Conservation (phyloP, 176 grass and related monocot genomes). For the Triticum timopheevii region DNA sequence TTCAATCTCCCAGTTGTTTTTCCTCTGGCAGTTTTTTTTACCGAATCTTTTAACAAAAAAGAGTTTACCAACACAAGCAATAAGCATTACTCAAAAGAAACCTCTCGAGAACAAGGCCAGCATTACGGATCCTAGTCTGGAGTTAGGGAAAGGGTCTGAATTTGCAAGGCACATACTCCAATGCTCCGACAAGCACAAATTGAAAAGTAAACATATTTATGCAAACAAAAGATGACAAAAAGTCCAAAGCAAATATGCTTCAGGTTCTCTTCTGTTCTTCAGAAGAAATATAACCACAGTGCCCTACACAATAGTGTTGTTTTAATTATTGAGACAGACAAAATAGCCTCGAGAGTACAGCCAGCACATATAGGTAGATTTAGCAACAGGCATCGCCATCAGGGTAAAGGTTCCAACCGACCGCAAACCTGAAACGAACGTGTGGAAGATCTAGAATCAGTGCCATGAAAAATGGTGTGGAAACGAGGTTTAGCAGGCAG, state of each 20-base stretch:
- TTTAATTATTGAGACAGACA: slow-evolving; percentile 28
- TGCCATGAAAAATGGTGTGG: background rate
- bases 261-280: background rate
- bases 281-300: background rate
- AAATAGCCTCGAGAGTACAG: background rate
- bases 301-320: background rate
- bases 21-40: background rate
- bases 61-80: background rate
- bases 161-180: background rate
- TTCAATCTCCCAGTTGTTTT: background rate
- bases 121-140: background rate
- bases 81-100: background rate
- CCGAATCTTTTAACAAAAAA: background rate
- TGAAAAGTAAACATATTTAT: background rate
- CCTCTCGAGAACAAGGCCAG: background rate
- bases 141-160: background rate
- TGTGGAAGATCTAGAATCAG: background rate
- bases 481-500: background rate
- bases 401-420: background rate
- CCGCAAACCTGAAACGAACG: background rate
- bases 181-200: background rate
- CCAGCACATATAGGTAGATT: background rate
- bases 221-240: background rate
- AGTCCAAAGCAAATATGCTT: slow-evolving; percentile 22
- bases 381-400: background rate